Base-by-base conservation (phyloP, 2,329 filamentous ascomycete genomes). In the Aspergillus brunneoviolaceus region DNA sequence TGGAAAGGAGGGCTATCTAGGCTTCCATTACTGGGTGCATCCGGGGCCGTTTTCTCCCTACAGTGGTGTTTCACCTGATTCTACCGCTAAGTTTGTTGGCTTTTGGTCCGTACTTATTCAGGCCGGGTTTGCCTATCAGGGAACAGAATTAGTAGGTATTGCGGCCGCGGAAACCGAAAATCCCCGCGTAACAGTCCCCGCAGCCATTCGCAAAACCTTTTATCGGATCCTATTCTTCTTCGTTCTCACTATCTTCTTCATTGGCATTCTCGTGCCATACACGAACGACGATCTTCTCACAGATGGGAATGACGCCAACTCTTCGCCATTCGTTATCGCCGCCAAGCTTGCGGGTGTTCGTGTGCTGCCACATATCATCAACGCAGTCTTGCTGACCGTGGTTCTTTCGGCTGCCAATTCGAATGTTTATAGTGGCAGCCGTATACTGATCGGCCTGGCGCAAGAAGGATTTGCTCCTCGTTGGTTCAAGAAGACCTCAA, bases 161-260 rank as follows among this genome's bases (percentile, higher is more conserved):
- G 89, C 88, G n/a, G 90, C 90, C 4, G 90, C 89, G 61, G 90
- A 94, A 77, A 89, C 88, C 7, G 83, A 84, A 51, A 86, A 92
- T 71, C 90, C 90, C 5, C 83, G 84, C 66, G 89, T 87, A 76
- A 87, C 85, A 16, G 88, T 94, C 54, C 90, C 90, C 0, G 79
- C 81, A 12, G 90, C 90, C 25, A 90, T 92, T 69, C 84, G 85
- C 55, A 89, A 86, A 77, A 90, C 89, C 0, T 92, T 90, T 74
- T 90, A 86, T 82, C 85, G 88, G 58, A 90, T 93, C 65, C 82
- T 92, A 55, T 78, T 83, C 63, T 83, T 92, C 65, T 77, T 75
- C 59, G 69, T 76, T 33, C 64, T 75, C 27, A 75, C 74, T 14
- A 70, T 77, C 49, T 76, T 92, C 79, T 89, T 91, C 74, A 83